Evolutionary conservation across 2,329 filamentous ascomycete species (phyloP), one percentile per base, ranked within the genome.

Genomic region (Daldinia sp.): DNA sequence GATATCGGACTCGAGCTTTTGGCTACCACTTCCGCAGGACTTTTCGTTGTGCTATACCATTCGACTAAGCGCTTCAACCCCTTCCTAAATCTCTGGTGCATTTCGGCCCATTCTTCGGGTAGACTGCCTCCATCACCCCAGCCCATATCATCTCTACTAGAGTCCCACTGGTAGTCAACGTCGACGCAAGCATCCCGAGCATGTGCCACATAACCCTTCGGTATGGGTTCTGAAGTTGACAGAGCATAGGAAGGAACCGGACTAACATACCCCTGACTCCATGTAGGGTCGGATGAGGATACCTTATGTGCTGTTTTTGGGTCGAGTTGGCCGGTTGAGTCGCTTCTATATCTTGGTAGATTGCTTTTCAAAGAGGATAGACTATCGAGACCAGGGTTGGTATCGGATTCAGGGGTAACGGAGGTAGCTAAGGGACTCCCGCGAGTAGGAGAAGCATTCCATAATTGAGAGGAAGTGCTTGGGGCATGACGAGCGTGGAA

Each of bases 81-180:
- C 68, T 85, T 88, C 41, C 94, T 88, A 75, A 98, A 97, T 23
- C 96, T 88, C 77, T 90, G 91, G 80, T 99, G 96, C 96, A 99
- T 98, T 3, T 89, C 86, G 33, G 93, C 92, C 96, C 96, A 99
- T 80, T 98, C 96, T 80, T 99, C 96, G 0, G 93, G 94, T 74
- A 93, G 92, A 48, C 91, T 87, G 42, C 95, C 96, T 9, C 95
- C 95, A 74, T 93, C 90, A 6, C 94, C 95, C 92, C 96, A 98
- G 69, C 90, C 85, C 48, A 93, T 86, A 0, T 92, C 89, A 2
- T 87, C 83, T 13, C 92, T 87, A 86, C 94, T 95, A 67, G 94
- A 98, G 77, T 99, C 94, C 95, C 96, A 99, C 74, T 95, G 92
- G 75, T 93, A 97, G 79, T 99, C 96, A n/a, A 98, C 86, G 57